Conservation (phyloP, 2,329 filamentous ascomycete species). For the Huntiella moniliformis region DNA sequence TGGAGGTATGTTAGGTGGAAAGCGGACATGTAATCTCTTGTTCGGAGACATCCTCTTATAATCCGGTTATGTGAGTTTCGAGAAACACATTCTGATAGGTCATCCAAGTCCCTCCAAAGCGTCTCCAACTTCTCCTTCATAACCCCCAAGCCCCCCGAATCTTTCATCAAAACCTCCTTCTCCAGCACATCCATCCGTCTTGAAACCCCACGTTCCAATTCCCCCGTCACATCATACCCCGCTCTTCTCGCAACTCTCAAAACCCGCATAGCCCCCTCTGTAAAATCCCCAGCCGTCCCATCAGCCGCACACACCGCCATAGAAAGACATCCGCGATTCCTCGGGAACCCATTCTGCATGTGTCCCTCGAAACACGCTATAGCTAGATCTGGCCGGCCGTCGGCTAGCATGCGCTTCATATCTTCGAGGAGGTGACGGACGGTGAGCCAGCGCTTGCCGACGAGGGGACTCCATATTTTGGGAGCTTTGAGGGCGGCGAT, state of each 20-base stretch:
- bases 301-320: slow-evolving; percentile 9
- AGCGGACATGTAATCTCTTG: too few relatives aligned
- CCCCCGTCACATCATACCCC: slow-evolving; percentile 8
- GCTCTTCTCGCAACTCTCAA: slow-evolving; percentile 3
- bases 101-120: too few relatives aligned
- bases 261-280: neutral
- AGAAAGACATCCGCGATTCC: slow-evolving; percentile 4
- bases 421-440: neutral
- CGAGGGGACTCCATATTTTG: too few relatives aligned
- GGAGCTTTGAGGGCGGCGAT: too few relatives aligned
- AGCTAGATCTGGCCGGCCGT: neutral
- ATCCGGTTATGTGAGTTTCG: too few relatives aligned
- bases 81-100: too few relatives aligned
- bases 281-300: neutral
- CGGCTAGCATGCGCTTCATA: slow-evolving; percentile 7
- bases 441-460: too few relatives aligned
- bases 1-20: too few relatives aligned
- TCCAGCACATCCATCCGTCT: slow-evolving; percentile 4
- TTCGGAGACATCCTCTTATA: too few relatives aligned
- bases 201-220: slow-evolving; percentile 3
- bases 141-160: neutral
- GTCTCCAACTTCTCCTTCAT: too few relatives aligned
- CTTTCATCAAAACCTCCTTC: neutral
- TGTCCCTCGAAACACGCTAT: slow-evolving; percentile 5
- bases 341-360: slow-evolving; percentile 1